Conservation (phyloP, 2,329 filamentous ascomycete genomes). For the Diaporthe citrichinensis region DNA sequence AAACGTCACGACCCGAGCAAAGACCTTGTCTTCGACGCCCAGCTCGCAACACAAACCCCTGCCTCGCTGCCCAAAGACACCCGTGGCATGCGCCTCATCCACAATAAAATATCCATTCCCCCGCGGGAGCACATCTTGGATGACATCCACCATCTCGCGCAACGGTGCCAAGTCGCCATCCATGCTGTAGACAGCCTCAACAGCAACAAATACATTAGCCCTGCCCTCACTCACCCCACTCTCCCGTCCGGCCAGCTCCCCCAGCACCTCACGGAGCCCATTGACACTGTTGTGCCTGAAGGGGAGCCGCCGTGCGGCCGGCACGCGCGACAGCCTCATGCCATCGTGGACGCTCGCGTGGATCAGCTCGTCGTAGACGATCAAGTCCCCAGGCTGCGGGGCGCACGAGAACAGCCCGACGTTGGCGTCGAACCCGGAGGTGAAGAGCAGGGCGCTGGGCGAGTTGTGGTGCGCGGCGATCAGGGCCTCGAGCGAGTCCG, state of each 20-base stretch:
- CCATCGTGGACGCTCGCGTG: conserved; percentile 86
- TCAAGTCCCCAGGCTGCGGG: conserved; percentile 71
- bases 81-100: conserved; percentile 78
- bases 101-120: conserved; percentile 75
- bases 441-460: conserved; percentile 64
- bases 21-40: background rate
- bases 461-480: conserved; percentile 65
- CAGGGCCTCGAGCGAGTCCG: conserved; percentile 60
- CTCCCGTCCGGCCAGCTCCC: conserved; percentile 51
- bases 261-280: conserved; percentile 44
- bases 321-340: conserved; percentile 65
- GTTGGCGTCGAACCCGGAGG: conserved; percentile 77
- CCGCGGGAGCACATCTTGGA: conserved; percentile 67
- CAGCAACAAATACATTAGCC: conserved; percentile 74
- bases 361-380: conserved; percentile 82
- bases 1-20: conserved; percentile 24
- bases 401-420: conserved; percentile 72
- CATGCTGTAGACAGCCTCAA: conserved; percentile 86
- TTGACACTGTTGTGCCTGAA: conserved; percentile 72
- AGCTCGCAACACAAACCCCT: conserved; percentile 64
- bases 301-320: conserved; percentile 66
- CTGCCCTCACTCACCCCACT: conserved; percentile 55
- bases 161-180: conserved; percentile 82
- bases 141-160: conserved; percentile 68
- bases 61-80: conserved; percentile 69